Base-by-base conservation (phyloP, 805 yeast species). In the Wickerhamiella brachini region DNA sequence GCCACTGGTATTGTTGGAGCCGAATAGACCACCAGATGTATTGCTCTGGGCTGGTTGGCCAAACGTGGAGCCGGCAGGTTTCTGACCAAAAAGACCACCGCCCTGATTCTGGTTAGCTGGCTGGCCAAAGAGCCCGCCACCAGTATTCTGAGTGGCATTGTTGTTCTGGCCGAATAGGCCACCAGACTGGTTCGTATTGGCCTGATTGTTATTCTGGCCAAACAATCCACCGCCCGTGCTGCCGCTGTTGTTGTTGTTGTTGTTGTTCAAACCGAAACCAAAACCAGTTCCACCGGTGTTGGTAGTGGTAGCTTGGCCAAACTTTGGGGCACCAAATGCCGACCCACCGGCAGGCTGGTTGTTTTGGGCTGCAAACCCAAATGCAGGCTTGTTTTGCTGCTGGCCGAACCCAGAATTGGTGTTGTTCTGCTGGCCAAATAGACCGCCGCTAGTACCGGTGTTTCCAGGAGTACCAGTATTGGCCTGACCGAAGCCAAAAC, bases 121-220 rank as follows among this genome's bases (percentile, higher is more conserved):
- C 42, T 60, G 59, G 26, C 73, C 72, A 54, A 71, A 56, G 9
- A 55, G 31, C n/a, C 57, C 53, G 21, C 47, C 43, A 6, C 49
- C 48, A 5, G 26, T 24, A 24, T 24, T 24, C 26, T 24, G 26
- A 13, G 37, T 39, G 34, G 38, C 39, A 17, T 21, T 31, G 15
- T 49, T 49, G 17, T 42, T 48, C 51, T 56, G 56, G 17, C 61
- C 60, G 43, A 61, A 60, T 17, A 54, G 31, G 6, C 58, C 57
- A 7, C 55, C 53, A 38, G 44, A 18, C 38, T n/a, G 44, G 54
- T 53, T 9, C 1, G 42, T 18, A 15, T 38, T 29, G 21, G 38
- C 24, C 24, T 44, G n/a, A 22, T 50, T 49, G 13, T 50, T 48
- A 15, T 37, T 48, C 52, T 56, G 57, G 17, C 61, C 60, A 45